Conservation (phyloP, 345 rosid species). For the Linum trigynum region DNA sequence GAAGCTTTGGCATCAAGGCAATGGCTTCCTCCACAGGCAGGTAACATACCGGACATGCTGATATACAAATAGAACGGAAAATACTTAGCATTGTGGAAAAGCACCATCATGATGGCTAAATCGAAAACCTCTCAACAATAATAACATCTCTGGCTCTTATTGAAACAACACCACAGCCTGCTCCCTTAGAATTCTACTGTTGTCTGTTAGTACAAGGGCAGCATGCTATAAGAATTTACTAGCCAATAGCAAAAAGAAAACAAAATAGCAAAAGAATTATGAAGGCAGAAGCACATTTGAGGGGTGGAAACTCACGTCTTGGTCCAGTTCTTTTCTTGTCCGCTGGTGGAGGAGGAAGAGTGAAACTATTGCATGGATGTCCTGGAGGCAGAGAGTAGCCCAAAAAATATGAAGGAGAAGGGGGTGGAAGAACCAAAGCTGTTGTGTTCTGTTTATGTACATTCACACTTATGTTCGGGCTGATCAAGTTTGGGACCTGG, state of each 20-base stretch:
- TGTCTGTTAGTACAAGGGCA: neutral
- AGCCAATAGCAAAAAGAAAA: neutral
- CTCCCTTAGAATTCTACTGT: neutral
- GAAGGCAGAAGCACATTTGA: neutral
- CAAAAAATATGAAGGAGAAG: slow-evolving; percentile 2
- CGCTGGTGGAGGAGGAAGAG: slow-evolving; percentile 87
- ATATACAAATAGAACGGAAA: slow-evolving; percentile 13
- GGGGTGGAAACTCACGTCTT: slow-evolving; percentile 42
- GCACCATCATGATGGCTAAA: neutral
- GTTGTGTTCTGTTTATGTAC: slow-evolving; percentile 24
- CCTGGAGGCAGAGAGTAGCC: slow-evolving; percentile 4
- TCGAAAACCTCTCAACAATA: neutral
- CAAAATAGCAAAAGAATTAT: slow-evolving; percentile 1
- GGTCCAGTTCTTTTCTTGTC: slow-evolving; percentile 54
- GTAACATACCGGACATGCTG: slow-evolving; percentile 89
- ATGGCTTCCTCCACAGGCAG: slow-evolving; percentile 63
- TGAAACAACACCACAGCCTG: neutral
- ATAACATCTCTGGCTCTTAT: neutral
- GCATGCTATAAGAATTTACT: neutral
- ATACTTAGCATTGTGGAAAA: slow-evolving; percentile 1
- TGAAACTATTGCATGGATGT: slow-evolving; percentile 62
- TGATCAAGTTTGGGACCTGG: slow-evolving; percentile 24
- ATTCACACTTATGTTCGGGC: slow-evolving; percentile 18
- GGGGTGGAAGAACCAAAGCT: slow-evolving; percentile 24
- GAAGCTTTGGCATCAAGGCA: slow-evolving; percentile 54